phyloP scores from a whole-genome alignment of 805 yeast genomes.

The Wickerhamomyces kurtzmanii region DNA sequence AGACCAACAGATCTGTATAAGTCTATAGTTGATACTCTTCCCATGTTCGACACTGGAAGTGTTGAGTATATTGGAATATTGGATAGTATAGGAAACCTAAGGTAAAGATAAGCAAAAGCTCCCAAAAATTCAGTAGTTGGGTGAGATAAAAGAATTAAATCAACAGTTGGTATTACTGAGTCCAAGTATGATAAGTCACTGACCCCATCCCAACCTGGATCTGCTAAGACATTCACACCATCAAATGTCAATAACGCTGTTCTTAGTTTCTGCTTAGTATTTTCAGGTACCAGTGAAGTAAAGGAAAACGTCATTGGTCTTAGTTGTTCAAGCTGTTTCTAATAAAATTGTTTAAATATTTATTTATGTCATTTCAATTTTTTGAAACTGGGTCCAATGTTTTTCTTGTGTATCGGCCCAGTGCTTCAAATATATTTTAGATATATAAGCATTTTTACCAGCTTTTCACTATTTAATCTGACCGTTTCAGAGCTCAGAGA shows the following conservation, averaged over 20 bases:
- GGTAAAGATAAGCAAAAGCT: slow-evolving; percentile 61
- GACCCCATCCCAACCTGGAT: slow-evolving; percentile 67
- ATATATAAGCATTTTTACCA: too few relatives aligned
- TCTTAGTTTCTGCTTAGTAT: slow-evolving; percentile 10
- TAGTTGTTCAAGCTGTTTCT: too few relatives aligned
- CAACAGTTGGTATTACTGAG: slow-evolving; percentile 36
- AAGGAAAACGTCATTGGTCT: slow-evolving; percentile 20
- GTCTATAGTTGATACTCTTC: slow-evolving; percentile 80
- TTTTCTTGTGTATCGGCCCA: too few relatives aligned
- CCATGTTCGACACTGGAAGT: slow-evolving; percentile 80
- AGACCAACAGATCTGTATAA: slow-evolving; percentile 64
- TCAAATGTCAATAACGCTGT: slow-evolving; percentile 53
- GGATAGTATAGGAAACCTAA: slow-evolving; percentile 45
- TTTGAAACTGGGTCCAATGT: too few relatives aligned
- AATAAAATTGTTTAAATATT: too few relatives aligned
- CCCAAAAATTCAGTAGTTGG: slow-evolving; percentile 74
- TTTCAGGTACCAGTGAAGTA: slow-evolving; percentile 16
- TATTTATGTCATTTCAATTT: too few relatives aligned
- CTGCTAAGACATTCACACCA: slow-evolving; percentile 47
- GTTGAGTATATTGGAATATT: slow-evolving; percentile 78
- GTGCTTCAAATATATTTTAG: too few relatives aligned
- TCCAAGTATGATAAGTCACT: slow-evolving; percentile 32
- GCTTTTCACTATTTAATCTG: too few relatives aligned
- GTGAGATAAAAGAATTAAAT: slow-evolving; percentile 76
- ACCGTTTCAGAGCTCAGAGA: too few relatives aligned